A percentile compares a stretch with the other conserved stretches of the same genome.
Evolutionary conservation across 441 rosid species (phyloP).

Genomic region (Adansonia gregorii): DNA sequence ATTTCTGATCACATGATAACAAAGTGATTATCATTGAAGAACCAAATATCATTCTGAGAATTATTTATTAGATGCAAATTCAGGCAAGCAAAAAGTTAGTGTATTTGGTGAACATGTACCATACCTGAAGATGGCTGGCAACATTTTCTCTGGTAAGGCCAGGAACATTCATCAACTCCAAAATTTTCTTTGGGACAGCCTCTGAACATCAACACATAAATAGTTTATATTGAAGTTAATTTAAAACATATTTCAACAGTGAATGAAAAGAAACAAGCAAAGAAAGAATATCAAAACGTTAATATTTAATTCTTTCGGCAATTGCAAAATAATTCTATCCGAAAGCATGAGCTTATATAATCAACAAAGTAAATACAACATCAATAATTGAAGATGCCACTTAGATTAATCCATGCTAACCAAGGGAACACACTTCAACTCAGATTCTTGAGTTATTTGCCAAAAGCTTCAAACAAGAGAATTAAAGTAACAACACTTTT

Average conservation of each 20-base stretch:
- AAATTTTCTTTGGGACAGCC: slow-evolving; percentile 94
- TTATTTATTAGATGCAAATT: neutral
- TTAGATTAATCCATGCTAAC: neutral
- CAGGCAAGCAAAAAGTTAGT: neutral
- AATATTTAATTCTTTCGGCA: neutral
- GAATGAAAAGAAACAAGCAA: neutral
- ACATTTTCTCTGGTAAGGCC: slow-evolving; percentile 94
- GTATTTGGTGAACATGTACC: neutral
- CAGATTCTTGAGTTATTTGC: slow-evolving; percentile 16
- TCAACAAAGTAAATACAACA: neutral
- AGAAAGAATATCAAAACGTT: neutral
- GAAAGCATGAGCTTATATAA: neutral
- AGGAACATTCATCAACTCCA: slow-evolving; percentile 94
- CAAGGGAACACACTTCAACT: neutral
- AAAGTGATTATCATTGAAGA: neutral
- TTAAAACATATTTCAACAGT: neutral
- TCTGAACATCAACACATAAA: slow-evolving; percentile 42
- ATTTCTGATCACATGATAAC: slow-evolving; percentile 59
- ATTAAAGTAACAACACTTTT: neutral
- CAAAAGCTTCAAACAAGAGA: neutral
- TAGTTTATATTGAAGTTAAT: neutral
- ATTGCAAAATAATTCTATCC: neutral
- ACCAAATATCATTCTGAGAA: neutral
- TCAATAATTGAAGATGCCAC: neutral
- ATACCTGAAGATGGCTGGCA: slow-evolving; percentile 97